Percentiles rank a stretch among this genome's conserved stretches.
These are phyloP conservation scores for Colletotrichum zoysiae DNA, from an alignment of 2,329 filamentous ascomycete species.

Conservation along the genomic window DNA sequence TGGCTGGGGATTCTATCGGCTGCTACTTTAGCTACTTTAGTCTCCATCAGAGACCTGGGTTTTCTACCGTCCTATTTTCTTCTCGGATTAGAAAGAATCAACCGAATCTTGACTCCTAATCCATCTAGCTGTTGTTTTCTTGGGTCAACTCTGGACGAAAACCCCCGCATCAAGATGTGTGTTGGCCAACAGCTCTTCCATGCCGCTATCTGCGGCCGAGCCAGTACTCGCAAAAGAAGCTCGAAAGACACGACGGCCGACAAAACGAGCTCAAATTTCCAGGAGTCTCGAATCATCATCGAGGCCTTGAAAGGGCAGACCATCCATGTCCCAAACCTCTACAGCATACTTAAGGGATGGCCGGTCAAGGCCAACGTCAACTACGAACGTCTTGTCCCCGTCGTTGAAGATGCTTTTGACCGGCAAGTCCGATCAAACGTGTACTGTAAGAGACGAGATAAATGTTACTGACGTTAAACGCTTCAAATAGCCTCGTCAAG, in stretches of 20 bases:
- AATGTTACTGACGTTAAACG: neutral
- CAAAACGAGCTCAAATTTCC: neutral
- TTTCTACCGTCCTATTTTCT: too few species aligned
- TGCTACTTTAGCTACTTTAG: too few species aligned
- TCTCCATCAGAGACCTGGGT: neutral
- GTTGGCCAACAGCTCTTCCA: neutral
- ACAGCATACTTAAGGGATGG: conserved; percentile 46
- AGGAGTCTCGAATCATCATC: conserved; percentile 36
- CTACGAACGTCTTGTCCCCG: conserved; percentile 42
- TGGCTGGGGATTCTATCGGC: too few species aligned
- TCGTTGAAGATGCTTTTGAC: conserved; percentile 42
- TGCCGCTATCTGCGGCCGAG: neutral
- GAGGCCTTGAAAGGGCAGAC: conserved; percentile 47
- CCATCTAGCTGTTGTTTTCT: neutral
- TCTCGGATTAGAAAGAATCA: neutral
- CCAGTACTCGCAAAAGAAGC: neutral
- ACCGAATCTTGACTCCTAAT: too few species aligned
- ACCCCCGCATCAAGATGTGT: neutral
- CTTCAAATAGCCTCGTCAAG: conserved; percentile 11
- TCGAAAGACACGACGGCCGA: neutral
- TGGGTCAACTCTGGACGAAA: neutral
- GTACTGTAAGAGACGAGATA: too few species aligned
- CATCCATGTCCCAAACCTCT: conserved; percentile 47
- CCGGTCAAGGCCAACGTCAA: conserved; percentile 44
- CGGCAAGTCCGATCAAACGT: neutral